These are phyloP conservation scores for Papiliotrema fonsecae DNA, from an alignment of 1,284 basidiomycete genomes.

Conservation along the genomic window DNA sequence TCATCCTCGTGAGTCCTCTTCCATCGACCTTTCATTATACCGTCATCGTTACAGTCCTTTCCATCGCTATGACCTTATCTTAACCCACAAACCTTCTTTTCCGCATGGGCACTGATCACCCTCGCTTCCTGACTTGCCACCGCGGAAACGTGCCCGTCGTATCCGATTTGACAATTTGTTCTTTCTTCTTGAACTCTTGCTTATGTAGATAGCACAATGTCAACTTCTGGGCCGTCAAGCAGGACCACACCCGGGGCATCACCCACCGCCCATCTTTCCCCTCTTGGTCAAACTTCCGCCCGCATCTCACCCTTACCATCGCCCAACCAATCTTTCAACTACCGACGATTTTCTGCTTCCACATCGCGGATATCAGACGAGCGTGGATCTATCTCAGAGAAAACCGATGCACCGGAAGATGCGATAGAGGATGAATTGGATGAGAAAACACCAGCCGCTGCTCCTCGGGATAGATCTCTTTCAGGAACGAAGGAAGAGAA, in stretches of 20 bases:
- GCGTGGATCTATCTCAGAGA: constrained; percentile 14
- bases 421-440: constrained; percentile 1
- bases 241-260: constrained; percentile 2
- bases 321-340: constrained; percentile 10
- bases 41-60: no score
- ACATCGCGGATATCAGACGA: constrained; percentile 19
- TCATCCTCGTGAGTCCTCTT: neutral
- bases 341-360: constrained; percentile 18
- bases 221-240: neutral
- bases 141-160: no score
- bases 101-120: no score
- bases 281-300: neutral
- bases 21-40: neutral
- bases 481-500: neutral
- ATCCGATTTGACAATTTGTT: no score
- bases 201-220: neutral
- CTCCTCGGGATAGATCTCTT: neutral
- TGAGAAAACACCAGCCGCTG: neutral
- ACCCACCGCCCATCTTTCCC: neutral
- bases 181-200: no score
- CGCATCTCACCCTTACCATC: constrained; percentile 2
- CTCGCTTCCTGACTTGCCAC: no score
- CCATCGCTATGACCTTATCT: neutral
- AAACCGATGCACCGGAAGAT: constrained; percentile 8
- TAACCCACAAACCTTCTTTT: no score